Evolutionary conservation across 2,329 filamentous ascomycete genomes (phyloP).

Genomic region (Ceratocystis huliohia): DNA sequence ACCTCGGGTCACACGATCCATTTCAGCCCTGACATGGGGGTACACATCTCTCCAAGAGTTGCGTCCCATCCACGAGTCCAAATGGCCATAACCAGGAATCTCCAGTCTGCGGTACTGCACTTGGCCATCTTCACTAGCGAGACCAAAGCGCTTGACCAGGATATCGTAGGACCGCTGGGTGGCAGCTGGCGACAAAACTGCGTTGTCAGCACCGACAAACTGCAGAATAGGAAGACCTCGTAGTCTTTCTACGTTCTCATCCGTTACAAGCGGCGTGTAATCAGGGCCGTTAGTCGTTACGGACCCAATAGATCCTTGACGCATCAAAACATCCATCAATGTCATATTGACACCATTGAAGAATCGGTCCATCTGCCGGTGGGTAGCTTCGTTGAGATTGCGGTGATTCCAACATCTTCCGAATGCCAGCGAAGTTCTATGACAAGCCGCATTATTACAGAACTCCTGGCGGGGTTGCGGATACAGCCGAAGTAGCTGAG

Average conservation of each 20-base stretch:
- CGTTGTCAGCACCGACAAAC: conserved; percentile 44
- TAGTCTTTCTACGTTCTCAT: conserved; percentile 38
- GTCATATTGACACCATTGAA: conserved; percentile 52
- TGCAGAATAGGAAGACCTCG: conserved; percentile 42
- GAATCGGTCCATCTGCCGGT: conserved; percentile 47
- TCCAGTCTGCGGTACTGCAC: conserved; percentile 40
- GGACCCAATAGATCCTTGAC: conserved; percentile 38
- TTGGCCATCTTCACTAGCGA: conserved; percentile 25
- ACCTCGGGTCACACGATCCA: conserved; percentile 40
- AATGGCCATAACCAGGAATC: conserved; percentile 45
- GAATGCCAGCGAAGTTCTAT: conserved; percentile 47
- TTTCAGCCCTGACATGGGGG: conserved; percentile 41
- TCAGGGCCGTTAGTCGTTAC: conserved; percentile 41
- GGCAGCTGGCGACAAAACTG: conserved; percentile 40
- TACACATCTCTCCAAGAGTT: conserved; percentile 48
- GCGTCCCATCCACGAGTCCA: conserved; percentile 51
- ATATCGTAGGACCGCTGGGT: conserved; percentile 43
- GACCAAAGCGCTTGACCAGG: conserved; percentile 40
- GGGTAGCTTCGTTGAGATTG: conserved; percentile 54
- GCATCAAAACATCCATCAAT: conserved; percentile 43
- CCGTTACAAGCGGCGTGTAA: conserved; percentile 36
- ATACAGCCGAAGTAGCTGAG: conserved; percentile 46
- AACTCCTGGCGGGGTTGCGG: conserved; percentile 43
- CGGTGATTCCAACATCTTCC: conserved; percentile 50
- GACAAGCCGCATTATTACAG: conserved; percentile 49